Conservation (phyloP, 345 rosid genomes). For the Populus tremula region DNA sequence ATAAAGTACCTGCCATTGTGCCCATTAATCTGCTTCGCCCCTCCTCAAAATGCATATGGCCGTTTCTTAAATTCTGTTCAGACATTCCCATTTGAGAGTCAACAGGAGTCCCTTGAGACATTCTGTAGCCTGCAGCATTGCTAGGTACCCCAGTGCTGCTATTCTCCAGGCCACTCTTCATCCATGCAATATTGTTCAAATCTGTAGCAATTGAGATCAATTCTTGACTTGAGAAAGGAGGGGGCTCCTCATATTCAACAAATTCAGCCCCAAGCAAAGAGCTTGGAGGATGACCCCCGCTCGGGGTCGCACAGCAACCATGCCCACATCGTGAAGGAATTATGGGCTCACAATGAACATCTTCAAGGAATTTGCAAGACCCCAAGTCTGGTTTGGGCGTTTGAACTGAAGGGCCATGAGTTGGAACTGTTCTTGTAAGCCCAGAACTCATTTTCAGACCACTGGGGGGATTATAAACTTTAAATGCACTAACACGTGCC, state of each 20-base stretch:
- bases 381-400: conserved; percentile 45
- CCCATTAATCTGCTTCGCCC: conserved; percentile 47
- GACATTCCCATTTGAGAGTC: conserved; percentile 36
- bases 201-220: conserved; percentile 75
- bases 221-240: conserved; percentile 56
- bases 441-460: conserved; percentile 33
- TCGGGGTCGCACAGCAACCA: conserved; percentile 54
- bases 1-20: conserved; percentile 30
- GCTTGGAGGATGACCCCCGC: conserved; percentile 25
- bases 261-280: conserved; percentile 81
- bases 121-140: conserved; percentile 18
- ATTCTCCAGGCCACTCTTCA: conserved; percentile 66
- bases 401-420: conserved; percentile 54
- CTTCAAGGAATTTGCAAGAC: conserved; percentile 51
- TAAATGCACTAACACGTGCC: conserved; percentile 72
- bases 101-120: conserved; percentile 23
- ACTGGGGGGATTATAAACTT: conserved; percentile 43
- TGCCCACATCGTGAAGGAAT: conserved; percentile 66
- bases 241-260: conserved; percentile 67
- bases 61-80: conserved; percentile 38
- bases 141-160: conserved; percentile 19
- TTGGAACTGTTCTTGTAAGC: conserved; percentile 35
- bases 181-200: conserved; percentile 85
- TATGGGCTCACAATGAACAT: conserved; percentile 45
- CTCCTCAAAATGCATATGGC: conserved; percentile 35